phyloP scores from a whole-genome alignment of 2,329 filamentous ascomycete species.

The Alternaria longipes region DNA sequence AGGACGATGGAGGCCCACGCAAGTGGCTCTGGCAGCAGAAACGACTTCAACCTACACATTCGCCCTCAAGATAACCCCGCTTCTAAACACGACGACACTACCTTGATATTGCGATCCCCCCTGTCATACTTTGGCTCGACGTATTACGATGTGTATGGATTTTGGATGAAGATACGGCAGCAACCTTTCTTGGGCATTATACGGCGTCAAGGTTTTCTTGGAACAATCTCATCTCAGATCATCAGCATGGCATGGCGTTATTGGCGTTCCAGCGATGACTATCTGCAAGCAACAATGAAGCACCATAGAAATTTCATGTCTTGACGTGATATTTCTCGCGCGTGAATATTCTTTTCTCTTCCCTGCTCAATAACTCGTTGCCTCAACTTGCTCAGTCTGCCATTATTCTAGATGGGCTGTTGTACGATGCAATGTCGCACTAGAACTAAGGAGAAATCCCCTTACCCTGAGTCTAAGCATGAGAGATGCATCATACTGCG shows the following conservation, averaged over 20 bases:
- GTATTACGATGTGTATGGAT: not conserved
- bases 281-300: not conserved
- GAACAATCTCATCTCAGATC: not conserved
- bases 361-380: not conserved
- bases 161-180: not conserved
- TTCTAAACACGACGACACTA: slow-evolving; percentile 96
- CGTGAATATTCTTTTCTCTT: not conserved
- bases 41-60: slow-evolving; percentile 80
- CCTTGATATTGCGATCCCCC: slow-evolving; percentile 94
- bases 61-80: slow-evolving; percentile 72
- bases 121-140: slow-evolving; percentile 75
- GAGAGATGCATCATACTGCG: not conserved
- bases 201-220: not conserved
- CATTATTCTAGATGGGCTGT: not conserved
- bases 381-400: not conserved
- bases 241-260: not conserved
- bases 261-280: not conserved
- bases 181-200: not conserved
- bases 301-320: not conserved
- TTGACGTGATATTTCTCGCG: not conserved
- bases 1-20: not conserved
- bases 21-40: not conserved
- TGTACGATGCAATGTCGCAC: not conserved
- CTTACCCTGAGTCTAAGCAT: not conserved
- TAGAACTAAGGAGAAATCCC: not conserved